A percentile compares a stretch with the other conserved stretches of the same genome.
Conservation (phyloP, 345 rosid species). For the Ceriops decandra region DNA sequence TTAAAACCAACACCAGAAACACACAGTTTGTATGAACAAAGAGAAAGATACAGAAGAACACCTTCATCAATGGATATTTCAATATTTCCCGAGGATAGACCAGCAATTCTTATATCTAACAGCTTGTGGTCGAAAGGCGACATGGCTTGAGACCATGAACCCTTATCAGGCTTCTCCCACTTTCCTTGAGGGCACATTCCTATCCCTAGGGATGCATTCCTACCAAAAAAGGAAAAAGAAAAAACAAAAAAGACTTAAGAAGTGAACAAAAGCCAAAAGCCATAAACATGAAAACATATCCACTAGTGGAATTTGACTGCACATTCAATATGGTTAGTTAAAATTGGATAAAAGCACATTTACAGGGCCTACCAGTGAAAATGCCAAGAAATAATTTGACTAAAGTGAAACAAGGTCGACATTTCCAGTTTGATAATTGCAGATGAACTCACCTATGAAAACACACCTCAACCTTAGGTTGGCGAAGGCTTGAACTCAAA, state of each 20-base stretch:
- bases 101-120: constrained; percentile 53
- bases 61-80: constrained; percentile 70
- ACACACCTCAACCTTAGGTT: constrained; percentile 58
- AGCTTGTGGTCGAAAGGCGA: constrained; percentile 86
- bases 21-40: background rate
- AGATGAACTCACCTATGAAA: constrained; percentile 65
- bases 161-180: constrained; percentile 80
- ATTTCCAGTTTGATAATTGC: background rate
- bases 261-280: background rate
- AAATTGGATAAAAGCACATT: background rate
- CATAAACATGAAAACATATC: background rate
- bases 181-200: constrained; percentile 73
- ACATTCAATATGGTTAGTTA: background rate
- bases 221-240: constrained; percentile 25
- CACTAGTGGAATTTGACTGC: background rate
- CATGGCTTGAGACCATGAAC: constrained; percentile 71
- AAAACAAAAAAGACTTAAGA: background rate
- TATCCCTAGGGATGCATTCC: constrained; percentile 69
- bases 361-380: background rate
- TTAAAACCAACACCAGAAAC: background rate
- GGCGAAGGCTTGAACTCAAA: constrained; percentile 33
- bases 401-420: background rate
- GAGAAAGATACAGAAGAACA: constrained; percentile 8
- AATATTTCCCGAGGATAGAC: constrained; percentile 40
- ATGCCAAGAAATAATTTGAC: background rate